Base-by-base conservation (phyloP, 2,329 filamentous ascomycete genomes). In the Stromatinia cepivora region DNA sequence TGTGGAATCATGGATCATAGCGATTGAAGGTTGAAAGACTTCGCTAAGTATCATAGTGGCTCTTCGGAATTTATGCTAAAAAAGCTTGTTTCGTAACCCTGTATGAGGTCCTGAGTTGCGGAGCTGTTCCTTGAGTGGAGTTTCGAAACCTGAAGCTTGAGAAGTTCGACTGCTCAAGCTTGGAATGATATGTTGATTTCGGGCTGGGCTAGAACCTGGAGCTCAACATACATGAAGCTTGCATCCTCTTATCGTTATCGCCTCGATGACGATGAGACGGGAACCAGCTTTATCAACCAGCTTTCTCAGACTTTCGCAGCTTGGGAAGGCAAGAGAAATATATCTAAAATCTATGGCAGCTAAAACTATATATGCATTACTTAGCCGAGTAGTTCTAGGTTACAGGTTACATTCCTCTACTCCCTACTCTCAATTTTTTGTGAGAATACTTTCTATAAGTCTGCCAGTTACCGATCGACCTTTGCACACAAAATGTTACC, bases 1-100 rank as follows among this genome's bases (percentile, higher is more conserved):
- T 67, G n/a, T 36, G 57, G 31, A 67, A 48, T 22, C 20, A n/a
- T 36, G 53, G 53, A 63, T 64, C n/a, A 50, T 52, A 31, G 34
- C 53, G 10, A 36, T 28, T 34, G 45, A 31, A 59, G 17, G 31
- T 25, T 17, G 31, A 39, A 28, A 62, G 28, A 42, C 20, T 50
- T 25, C 34, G 66, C 56, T 48, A 68, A 63, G 61, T 62, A 53
- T 69, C 67, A 66, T 66, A 39, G 67, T 59, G 53, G 45, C 31
- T 52, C 54, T 48, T 28, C 15, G 52, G 57, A 7, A 61, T 34
- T 11, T 28, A 20, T 61, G 34, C 4, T 57, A 48, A 8, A 65
- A 68, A 69, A 71, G 70, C 70, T 69, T 71, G 70, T 69, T 71
- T 66, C 31, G 46, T 54, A 50, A 52, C 70, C 58, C 31, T 53